Evolutionary conservation across 2,329 filamentous ascomycete genomes (phyloP).

Genomic region (Harringtonia lauricola): DNA sequence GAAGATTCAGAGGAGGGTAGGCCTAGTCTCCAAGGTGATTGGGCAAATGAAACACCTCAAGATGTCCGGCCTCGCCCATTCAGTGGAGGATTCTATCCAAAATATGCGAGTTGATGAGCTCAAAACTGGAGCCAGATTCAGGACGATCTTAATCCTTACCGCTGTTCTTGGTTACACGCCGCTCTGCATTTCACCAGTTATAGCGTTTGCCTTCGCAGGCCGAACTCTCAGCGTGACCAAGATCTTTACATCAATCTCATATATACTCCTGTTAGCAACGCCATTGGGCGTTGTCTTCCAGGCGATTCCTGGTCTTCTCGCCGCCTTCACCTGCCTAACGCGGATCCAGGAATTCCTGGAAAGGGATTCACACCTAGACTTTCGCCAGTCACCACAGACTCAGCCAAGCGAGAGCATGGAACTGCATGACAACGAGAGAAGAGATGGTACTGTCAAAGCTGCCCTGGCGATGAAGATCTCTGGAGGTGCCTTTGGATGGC

Average conservation of each 20-base stretch:
- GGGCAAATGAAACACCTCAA: slow-evolving; percentile 27
- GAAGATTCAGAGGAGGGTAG: slow-evolving; percentile 14
- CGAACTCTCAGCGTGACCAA: slow-evolving; percentile 14
- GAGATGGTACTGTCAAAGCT: no score
- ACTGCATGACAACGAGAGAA: no score
- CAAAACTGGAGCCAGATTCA: slow-evolving; percentile 16
- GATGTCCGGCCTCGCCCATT: slow-evolving; percentile 23
- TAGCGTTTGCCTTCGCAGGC: slow-evolving; percentile 18
- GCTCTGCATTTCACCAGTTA: slow-evolving; percentile 22
- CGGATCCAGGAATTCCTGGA: slow-evolving; percentile 28
- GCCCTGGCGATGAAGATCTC: no score
- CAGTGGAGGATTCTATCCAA: slow-evolving; percentile 20
- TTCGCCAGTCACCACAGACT: slow-evolving; percentile 11
- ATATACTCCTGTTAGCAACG: slow-evolving; percentile 21
- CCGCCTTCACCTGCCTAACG: slow-evolving; percentile 20
- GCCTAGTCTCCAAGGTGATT: slow-evolving; percentile 17
- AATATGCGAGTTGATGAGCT: slow-evolving; percentile 23
- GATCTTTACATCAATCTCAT: slow-evolving; percentile 22
- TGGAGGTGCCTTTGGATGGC: no score
- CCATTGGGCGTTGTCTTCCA: slow-evolving; percentile 23
- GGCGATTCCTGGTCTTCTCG: slow-evolving; percentile 19
- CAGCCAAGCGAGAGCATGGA: no score
- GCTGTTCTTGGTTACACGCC: slow-evolving; percentile 23
- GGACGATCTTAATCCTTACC: slow-evolving; percentile 14
- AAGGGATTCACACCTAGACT: slow-evolving; percentile 16